phyloP scores from a whole-genome alignment of 2,329 filamentous ascomycete genomes.

The Colletotrichum kahawae region DNA sequence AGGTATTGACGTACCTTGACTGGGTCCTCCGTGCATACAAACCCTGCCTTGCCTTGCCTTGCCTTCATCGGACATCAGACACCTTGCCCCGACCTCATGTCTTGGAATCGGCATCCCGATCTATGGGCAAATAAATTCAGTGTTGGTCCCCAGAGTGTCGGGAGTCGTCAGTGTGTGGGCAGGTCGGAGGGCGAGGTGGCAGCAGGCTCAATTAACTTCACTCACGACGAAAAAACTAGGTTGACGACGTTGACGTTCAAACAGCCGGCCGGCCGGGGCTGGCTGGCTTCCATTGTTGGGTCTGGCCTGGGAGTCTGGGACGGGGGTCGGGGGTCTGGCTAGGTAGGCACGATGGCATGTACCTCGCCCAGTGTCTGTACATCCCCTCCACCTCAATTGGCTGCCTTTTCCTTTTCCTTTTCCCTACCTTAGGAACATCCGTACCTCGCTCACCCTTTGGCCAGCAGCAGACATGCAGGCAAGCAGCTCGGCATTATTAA shows the following conservation, averaged over 20 bases:
- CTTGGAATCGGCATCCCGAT: not conserved
- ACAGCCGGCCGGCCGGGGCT: conserved; percentile 17
- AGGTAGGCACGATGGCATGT: not conserved
- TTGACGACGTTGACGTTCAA: conserved; percentile 18
- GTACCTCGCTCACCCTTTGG: not conserved
- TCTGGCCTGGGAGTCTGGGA: not conserved
- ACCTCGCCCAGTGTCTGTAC: not conserved
- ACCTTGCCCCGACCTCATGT: conserved; percentile 7
- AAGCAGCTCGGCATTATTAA: not conserved
- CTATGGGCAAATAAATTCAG: not conserved
- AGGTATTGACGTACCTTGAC: not conserved
- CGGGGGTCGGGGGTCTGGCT: not conserved
- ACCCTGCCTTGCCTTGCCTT: not conserved
- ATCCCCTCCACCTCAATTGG: not conserved
- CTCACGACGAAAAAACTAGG: not conserved
- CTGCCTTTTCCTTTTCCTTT: not conserved
- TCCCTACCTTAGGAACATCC: not conserved
- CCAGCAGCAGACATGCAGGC: not conserved
- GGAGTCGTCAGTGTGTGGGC: not conserved
- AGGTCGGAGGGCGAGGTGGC: not conserved
- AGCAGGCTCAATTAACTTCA: conserved; percentile 5
- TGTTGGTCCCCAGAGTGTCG: not conserved
- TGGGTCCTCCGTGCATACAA: conserved; percentile 12
- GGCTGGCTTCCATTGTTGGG: conserved; percentile 7
- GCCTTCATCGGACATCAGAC: conserved; percentile 13